These are phyloP conservation scores for Didymella segeticola DNA, from an alignment of 2,329 filamentous ascomycete species.

Conservation along the genomic window DNA sequence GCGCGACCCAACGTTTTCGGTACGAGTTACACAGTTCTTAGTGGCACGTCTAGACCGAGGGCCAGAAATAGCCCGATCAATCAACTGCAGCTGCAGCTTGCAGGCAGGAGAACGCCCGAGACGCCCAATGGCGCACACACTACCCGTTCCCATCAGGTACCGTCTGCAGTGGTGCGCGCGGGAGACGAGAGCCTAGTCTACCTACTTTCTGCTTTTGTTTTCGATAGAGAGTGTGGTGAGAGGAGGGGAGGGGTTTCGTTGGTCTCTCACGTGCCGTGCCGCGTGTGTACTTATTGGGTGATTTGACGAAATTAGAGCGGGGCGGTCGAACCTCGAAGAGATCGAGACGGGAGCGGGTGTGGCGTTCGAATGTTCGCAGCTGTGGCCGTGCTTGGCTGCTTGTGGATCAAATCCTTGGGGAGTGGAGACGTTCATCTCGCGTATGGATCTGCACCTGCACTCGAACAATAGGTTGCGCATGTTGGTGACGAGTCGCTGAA, in stretches of 20 bases:
- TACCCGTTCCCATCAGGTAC: background rate
- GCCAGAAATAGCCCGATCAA: constrained; percentile 2
- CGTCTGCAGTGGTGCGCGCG: background rate
- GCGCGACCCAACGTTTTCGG: background rate
- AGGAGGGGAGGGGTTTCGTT: constrained; percentile 2
- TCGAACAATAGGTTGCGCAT: background rate
- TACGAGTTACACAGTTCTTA: background rate
- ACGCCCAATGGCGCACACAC: background rate
- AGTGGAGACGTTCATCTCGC: background rate
- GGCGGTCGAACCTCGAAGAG: background rate
- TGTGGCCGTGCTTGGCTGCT: background rate
- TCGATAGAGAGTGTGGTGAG: constrained; percentile 1
- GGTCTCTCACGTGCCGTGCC: background rate
- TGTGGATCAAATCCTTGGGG: background rate
- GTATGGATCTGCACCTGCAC: background rate
- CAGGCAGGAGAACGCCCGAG: background rate
- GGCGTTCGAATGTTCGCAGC: background rate
- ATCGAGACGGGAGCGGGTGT: constrained; percentile 4
- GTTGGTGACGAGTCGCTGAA: background rate
- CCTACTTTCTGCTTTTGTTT: background rate
- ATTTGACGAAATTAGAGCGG: background rate
- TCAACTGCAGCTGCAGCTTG: background rate
- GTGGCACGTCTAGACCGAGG: background rate
- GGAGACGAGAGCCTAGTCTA: too few species aligned
- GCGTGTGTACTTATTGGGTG: background rate